phyloP scores from a whole-genome alignment of 805 yeast genomes.

The Schwanniomyces sp. region DNA sequence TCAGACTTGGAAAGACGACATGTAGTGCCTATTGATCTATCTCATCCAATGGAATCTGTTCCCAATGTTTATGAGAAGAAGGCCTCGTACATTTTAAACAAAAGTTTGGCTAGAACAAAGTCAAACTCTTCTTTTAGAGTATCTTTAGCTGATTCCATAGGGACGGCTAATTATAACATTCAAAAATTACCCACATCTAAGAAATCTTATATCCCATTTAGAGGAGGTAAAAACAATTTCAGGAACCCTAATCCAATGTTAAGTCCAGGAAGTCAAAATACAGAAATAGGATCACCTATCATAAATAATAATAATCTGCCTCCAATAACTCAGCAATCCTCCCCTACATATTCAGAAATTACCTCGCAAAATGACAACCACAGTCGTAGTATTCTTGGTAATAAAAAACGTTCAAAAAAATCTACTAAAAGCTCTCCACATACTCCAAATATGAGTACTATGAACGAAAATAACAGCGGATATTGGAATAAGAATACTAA shows the following conservation, averaged over 20 bases:
- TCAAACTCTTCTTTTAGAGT: constrained; percentile 78
- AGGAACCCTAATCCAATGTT: constrained; percentile 6
- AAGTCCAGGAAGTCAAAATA: background rate
- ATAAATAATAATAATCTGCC: constrained; percentile 17
- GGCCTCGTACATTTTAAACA: constrained; percentile 70
- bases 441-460: constrained; percentile 8
- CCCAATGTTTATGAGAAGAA: constrained; percentile 80
- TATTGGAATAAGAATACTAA: constrained; percentile 8
- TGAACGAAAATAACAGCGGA: constrained; percentile 6
- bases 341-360: constrained; percentile 4
- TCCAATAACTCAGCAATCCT: constrained; percentile 18
- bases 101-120: constrained; percentile 70
- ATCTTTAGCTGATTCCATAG: constrained; percentile 65
- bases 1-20: constrained; percentile 59
- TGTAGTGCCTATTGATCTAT: constrained; percentile 35
- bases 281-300: constrained; percentile 21
- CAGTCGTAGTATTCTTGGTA: constrained; percentile 23
- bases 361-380: constrained; percentile 10
- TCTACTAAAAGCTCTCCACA: constrained; percentile 13
- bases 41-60: constrained; percentile 63
- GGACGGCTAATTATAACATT: constrained; percentile 13
- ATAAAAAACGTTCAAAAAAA: constrained; percentile 21
- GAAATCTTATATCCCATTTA: constrained; percentile 43
- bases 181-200: constrained; percentile 15
- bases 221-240: constrained; percentile 26